These are phyloP conservation scores for Nakazawaea sp. DNA, from an alignment of 805 yeast species.

Conservation along the genomic window DNA sequence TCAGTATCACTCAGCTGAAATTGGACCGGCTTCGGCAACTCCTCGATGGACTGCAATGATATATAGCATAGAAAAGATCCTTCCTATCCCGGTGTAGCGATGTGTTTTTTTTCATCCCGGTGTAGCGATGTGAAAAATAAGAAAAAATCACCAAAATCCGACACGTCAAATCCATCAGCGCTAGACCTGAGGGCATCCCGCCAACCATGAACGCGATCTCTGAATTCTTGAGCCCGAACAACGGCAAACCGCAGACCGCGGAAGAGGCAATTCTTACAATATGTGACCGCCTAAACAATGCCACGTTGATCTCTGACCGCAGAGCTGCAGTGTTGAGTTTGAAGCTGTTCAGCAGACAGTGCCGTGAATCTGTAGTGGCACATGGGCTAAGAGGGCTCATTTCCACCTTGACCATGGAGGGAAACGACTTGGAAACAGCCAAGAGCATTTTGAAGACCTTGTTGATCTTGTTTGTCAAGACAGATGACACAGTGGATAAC, in stretches of 20 bases:
- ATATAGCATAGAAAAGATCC: too few relatives aligned
- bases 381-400: conserved; percentile 75
- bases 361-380: conserved; percentile 85
- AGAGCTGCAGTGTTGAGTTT: conserved; percentile 87
- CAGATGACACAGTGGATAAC: conserved; percentile 24
- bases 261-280: conserved; percentile 84
- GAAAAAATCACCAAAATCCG: too few relatives aligned
- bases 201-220: conserved; percentile 18
- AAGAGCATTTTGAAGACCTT: conserved; percentile 83
- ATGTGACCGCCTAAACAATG: conserved; percentile 80
- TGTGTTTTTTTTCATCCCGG: too few relatives aligned
- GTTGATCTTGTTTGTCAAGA: conserved; percentile 68
- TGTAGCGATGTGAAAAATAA: too few relatives aligned
- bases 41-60: too few relatives aligned
- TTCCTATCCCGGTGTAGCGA: too few relatives aligned
- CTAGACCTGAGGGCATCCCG: too few relatives aligned
- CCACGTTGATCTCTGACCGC: conserved; percentile 76
- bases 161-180: too few relatives aligned
- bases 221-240: conserved; percentile 26
- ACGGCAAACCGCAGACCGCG: conserved; percentile 38
- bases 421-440: conserved; percentile 58
- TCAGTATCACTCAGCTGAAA: conserved; percentile 35
- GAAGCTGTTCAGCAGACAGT: conserved; percentile 83
- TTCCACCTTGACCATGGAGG: conserved; percentile 53
- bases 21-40: conserved; percentile 25